phyloP scores from a whole-genome alignment of 805 yeast genomes.

The Teunomyces funiuensis region DNA sequence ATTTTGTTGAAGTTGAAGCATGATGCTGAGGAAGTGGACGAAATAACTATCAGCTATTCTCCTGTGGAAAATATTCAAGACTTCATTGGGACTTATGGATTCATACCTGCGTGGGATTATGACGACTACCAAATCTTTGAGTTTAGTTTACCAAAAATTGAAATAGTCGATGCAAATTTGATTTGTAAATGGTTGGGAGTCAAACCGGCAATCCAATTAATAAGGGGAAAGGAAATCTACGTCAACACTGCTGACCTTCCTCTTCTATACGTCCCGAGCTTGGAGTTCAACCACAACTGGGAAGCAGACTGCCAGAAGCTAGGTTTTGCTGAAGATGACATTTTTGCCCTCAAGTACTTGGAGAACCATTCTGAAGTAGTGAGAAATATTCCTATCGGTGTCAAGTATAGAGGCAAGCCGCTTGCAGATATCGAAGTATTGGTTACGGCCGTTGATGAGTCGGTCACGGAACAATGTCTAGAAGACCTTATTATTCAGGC shows the following conservation, averaged over 20 bases:
- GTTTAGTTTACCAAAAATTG: slow-evolving; percentile 7
- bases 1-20: slow-evolving; percentile 32
- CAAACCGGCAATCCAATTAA: slow-evolving; percentile 26
- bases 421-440: slow-evolving; percentile 2
- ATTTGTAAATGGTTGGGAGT: slow-evolving; percentile 31
- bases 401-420: slow-evolving; percentile 1
- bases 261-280: slow-evolving; percentile 12
- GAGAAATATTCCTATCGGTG: slow-evolving; percentile 2
- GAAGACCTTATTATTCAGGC: neutral
- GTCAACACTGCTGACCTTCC: slow-evolving; percentile 19
- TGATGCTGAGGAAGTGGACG: slow-evolving; percentile 10
- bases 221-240: slow-evolving; percentile 15
- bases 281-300: slow-evolving; percentile 19
- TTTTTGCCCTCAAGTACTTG: slow-evolving; percentile 2
- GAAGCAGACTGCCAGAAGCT: slow-evolving; percentile 6
- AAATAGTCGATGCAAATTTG: slow-evolving; percentile 12
- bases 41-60: slow-evolving; percentile 27
- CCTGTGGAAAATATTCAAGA: slow-evolving; percentile 22
- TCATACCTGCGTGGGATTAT: slow-evolving; percentile 21
- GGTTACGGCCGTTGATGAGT: slow-evolving; percentile 1
- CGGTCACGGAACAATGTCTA: slow-evolving; percentile 1
- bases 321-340: slow-evolving; percentile 2
- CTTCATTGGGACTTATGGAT: slow-evolving; percentile 33
- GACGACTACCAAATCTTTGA: slow-evolving; percentile 16
- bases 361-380: neutral